Percentiles rank a stretch among this genome's conserved stretches.
phyloP scores from a whole-genome alignment of 257 asterid species.

The Solanum appendiculatum region DNA sequence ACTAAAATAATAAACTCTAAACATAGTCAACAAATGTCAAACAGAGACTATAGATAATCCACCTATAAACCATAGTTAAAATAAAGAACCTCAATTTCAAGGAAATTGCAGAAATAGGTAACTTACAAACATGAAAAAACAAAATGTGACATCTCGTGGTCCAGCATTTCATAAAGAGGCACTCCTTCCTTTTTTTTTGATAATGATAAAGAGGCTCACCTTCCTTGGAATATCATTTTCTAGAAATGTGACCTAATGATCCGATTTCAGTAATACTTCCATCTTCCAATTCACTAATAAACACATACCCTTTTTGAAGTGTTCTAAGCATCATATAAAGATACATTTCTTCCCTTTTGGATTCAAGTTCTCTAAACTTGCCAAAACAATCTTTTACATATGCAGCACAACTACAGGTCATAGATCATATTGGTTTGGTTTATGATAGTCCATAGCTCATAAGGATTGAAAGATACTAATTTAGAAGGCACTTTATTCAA shows the following conservation, averaged over 20 bases:
- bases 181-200: too few species aligned
- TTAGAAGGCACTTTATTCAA: not conserved
- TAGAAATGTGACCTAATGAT: not conserved
- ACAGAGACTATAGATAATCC: not conserved
- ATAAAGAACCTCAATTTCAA: not conserved
- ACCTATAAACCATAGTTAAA: not conserved
- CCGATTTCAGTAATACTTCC: not conserved
- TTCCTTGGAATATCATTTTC: not conserved
- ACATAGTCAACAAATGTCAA: not conserved
- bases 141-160: not conserved
- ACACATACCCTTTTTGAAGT: not conserved
- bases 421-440: too few species aligned
- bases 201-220: too few species aligned
- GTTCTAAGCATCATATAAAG: not conserved
- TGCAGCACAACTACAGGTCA: too few species aligned
- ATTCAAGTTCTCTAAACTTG: too few species aligned
- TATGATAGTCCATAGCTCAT: too few species aligned
- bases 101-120: not conserved
- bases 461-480: too few species aligned
- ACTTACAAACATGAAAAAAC: not conserved
- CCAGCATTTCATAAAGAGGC: not conserved
- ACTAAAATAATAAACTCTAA: not conserved
- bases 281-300: not conserved
- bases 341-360: too few species aligned
- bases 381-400: too few species aligned